These are phyloP conservation scores for Clitocybe nebularis DNA, from an alignment of 1,284 basidiomycete species.

Conservation along the genomic window DNA sequence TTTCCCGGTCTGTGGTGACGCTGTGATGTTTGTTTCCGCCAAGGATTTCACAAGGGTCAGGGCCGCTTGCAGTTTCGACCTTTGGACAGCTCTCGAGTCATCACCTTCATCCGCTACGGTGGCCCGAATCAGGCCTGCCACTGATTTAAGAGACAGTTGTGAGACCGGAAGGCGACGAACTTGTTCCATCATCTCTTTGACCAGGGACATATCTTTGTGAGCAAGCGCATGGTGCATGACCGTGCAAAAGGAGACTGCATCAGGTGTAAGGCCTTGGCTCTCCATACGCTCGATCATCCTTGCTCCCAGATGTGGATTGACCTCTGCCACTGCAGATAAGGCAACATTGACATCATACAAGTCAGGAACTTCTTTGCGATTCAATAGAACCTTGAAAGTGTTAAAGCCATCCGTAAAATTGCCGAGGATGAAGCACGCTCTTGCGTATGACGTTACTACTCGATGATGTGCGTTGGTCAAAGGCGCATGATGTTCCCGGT, in stretches of 20 bases:
- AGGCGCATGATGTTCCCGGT: constrained; percentile 38
- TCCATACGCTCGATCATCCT: constrained; percentile 47
- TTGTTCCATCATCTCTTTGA: constrained; percentile 36
- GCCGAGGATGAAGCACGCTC: constrained; percentile 59
- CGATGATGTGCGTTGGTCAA: constrained; percentile 44
- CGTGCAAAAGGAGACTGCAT: constrained; percentile 53
- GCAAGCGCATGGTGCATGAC: constrained; percentile 52
- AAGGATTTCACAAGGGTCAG: constrained; percentile 40
- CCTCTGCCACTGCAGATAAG: constrained; percentile 48
- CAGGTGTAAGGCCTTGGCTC: constrained; percentile 41
- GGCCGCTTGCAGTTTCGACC: constrained; percentile 36
- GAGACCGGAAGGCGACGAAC: constrained; percentile 31
- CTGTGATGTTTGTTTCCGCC: constrained; percentile 29
- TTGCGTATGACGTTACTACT: constrained; percentile 55
- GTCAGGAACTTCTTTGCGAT: constrained; percentile 53
- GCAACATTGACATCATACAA: constrained; percentile 60
- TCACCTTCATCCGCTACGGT: constrained; percentile 27
- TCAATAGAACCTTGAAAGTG: constrained; percentile 42
- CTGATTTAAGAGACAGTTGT: constrained; percentile 42
- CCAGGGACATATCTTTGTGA: constrained; percentile 41
- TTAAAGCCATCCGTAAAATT: constrained; percentile 41
- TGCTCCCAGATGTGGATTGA: constrained; percentile 42
- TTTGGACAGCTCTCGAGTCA: constrained; percentile 23
- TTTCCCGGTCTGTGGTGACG: constrained; percentile 42
- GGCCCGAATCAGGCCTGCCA: constrained; percentile 45